These are phyloP conservation scores for Kalmusia sp. DNA, from an alignment of 2,329 filamentous ascomycete species.

Conservation along the genomic window DNA sequence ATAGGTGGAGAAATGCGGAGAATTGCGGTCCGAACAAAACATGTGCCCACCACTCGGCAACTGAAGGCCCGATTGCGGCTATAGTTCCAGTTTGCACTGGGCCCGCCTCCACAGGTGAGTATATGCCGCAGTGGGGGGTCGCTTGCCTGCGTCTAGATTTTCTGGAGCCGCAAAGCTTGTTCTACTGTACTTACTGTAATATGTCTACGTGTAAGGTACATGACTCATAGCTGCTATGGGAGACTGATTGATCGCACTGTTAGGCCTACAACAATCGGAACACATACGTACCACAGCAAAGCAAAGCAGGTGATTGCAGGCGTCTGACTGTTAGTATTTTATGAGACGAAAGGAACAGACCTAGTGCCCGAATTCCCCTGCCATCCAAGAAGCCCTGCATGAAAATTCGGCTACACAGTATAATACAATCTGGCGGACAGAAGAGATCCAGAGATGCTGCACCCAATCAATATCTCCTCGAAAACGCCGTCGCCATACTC, in stretches of 20 bases:
- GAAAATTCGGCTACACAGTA: neutral
- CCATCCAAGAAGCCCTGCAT: slow-evolving; percentile 4
- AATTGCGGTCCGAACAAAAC: slow-evolving; percentile 16
- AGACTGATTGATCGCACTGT: neutral
- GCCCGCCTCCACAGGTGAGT: neutral
- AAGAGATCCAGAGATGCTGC: slow-evolving; percentile 2
- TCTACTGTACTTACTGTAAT: neutral
- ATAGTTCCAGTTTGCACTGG: neutral
- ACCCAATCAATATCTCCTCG: slow-evolving; percentile 6
- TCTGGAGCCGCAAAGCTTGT: slow-evolving; percentile 7
- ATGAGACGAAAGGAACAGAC: slow-evolving; percentile 1
- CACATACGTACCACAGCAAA: slow-evolving; percentile 4
- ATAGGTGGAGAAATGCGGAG: slow-evolving; percentile 33
- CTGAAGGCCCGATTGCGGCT: slow-evolving; percentile 5
- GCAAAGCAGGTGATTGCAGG: neutral
- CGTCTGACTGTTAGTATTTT: slow-evolving; percentile 1
- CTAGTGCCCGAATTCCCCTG: neutral
- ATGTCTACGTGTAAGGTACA: neutral
- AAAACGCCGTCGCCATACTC: slow-evolving; percentile 8
- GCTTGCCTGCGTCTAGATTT: neutral
- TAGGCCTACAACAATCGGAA: neutral
- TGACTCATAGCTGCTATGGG: neutral
- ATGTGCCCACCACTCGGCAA: slow-evolving; percentile 1
- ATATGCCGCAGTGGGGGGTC: neutral
- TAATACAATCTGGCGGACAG: neutral